Conservation (phyloP, 306 rosid species). For the Vigna trinervia region DNA sequence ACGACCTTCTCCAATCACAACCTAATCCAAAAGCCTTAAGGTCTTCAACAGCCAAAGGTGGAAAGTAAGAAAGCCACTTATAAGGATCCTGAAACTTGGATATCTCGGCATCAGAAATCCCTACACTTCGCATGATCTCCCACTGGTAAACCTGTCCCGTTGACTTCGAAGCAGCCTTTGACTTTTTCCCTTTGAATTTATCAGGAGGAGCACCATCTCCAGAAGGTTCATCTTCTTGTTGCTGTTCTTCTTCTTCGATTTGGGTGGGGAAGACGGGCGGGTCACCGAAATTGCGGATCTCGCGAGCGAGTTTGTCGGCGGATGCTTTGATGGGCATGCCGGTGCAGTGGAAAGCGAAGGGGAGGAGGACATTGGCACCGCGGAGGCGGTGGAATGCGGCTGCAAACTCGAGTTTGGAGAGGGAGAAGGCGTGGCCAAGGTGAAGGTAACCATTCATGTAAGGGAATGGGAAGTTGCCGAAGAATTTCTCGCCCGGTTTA, state of each 20-base stretch:
- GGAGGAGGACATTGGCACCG: constrained; percentile 88
- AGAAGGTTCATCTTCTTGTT: constrained; percentile 47
- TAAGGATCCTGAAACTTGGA: constrained; percentile 79
- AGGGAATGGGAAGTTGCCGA: constrained; percentile 91
- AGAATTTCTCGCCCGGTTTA: constrained; percentile 73
- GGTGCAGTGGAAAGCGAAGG: constrained; percentile 94
- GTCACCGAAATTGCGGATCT: constrained; percentile 71
- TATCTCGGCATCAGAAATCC: constrained; percentile 76
- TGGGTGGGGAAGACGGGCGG: constrained; percentile 72
- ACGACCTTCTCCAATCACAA: constrained; percentile 96
- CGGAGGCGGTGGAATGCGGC: constrained; percentile 83
- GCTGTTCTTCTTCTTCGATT: constrained; percentile 50
- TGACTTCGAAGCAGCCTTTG: constrained; percentile 78
- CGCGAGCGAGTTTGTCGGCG: constrained; percentile 87
- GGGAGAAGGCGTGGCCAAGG: constrained; percentile 82
- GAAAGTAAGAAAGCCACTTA: constrained; percentile 84
- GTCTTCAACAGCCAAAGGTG: constrained; percentile 89
- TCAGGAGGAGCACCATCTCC: constrained; percentile 57
- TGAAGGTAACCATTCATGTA: constrained; percentile 92
- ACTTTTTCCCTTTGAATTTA: constrained; percentile 88
- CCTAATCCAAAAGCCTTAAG: constrained; percentile 92
- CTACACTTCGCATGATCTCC: constrained; percentile 96
- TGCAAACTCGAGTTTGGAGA: constrained; percentile 87
- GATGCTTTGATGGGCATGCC: constrained; percentile 99
- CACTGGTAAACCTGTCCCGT: constrained; percentile 81